phyloP scores from a whole-genome alignment of 192 early-diverging fungal genomes.

The Allomyces macrogynus region DNA sequence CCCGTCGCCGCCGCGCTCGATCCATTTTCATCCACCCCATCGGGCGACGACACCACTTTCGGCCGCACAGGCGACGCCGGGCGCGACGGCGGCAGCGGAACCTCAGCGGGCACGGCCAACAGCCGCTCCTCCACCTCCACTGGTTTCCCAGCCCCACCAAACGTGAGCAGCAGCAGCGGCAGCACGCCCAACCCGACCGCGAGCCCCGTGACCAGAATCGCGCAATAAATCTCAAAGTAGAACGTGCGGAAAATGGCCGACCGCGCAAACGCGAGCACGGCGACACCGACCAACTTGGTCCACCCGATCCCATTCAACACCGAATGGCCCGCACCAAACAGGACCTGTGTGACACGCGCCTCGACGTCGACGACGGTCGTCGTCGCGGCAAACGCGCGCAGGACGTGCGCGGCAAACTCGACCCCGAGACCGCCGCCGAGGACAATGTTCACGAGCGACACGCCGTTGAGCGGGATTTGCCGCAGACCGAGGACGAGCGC shows the following conservation, averaged over 20 bases:
- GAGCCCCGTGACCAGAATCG: conserved; percentile 36
- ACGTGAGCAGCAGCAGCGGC: conserved; percentile 31
- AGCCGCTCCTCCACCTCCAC: conserved; percentile 3
- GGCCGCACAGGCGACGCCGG: too few relatives aligned
- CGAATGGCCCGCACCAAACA: conserved; percentile 8
- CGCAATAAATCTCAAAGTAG: conserved; percentile 44
- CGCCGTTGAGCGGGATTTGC: conserved; percentile 35
- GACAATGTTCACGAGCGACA: conserved; percentile 40
- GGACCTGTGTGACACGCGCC: conserved; percentile 21
- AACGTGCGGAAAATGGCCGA: conserved; percentile 49
- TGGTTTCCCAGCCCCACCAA: conserved; percentile 19
- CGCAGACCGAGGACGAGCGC: conserved; percentile 33
- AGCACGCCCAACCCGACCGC: conserved; percentile 34
- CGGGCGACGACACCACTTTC: too few relatives aligned
- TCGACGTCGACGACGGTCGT: conserved; percentile 12
- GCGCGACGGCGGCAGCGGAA: too few relatives aligned
- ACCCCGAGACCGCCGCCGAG: conserved; percentile 48
- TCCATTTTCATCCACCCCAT: too few relatives aligned
- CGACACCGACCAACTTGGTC: conserved; percentile 44
- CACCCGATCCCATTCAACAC: conserved; percentile 41
- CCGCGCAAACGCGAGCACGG: conserved; percentile 39
- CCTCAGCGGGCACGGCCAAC: too few relatives aligned
- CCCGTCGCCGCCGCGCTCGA: too few relatives aligned
- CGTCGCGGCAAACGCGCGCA: conserved; percentile 25
- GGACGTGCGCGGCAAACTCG: conserved; percentile 45